Evolutionary conservation across 495 filamentous ascomycete genomes (phyloP).

Genomic region (Tuber calosporum): DNA sequence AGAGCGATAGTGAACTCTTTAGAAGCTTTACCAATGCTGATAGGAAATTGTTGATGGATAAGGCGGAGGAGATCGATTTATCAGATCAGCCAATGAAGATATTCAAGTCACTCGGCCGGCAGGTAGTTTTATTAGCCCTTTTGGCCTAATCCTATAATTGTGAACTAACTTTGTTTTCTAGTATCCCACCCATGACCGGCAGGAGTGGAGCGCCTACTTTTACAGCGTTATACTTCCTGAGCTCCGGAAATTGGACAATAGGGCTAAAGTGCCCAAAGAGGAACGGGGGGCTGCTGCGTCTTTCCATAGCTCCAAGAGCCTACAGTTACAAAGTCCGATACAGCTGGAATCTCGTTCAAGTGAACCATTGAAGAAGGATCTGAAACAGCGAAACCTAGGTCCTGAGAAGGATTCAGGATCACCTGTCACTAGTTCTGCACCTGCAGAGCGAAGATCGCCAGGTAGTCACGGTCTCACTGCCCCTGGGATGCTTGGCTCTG

Average conservation of each 20-base stretch:
- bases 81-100: not conserved
- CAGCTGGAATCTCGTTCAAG: slow-evolving; percentile 2
- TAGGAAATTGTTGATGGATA: slow-evolving; percentile 19
- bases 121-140: not conserved
- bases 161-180: slow-evolving; percentile 4
- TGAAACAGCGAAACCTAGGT: not conserved
- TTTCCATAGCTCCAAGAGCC: not conserved
- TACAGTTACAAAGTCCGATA: slow-evolving; percentile 1
- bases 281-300: not conserved
- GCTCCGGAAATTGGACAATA: slow-evolving; percentile 3
- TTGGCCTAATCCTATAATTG: not conserved
- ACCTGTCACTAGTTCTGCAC: not conserved
- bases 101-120: not conserved
- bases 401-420: not conserved
- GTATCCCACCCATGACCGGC: slow-evolving; percentile 17
- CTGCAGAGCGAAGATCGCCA: not conserved
- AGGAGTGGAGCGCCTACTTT: slow-evolving; percentile 21
- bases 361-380: not conserved
- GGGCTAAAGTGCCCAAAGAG: not conserved
- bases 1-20: slow-evolving; percentile 12
- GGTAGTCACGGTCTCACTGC: slow-evolving; percentile 1
- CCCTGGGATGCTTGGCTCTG: not conserved
- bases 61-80: slow-evolving; percentile 15
- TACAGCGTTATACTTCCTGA: slow-evolving; percentile 20
- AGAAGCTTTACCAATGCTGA: slow-evolving; percentile 21